Percentiles rank a stretch among this genome's conserved stretches.
Evolutionary conservation across 192 early-diverging fungal genomes (phyloP).

Genomic region (Coemansia sp.): DNA sequence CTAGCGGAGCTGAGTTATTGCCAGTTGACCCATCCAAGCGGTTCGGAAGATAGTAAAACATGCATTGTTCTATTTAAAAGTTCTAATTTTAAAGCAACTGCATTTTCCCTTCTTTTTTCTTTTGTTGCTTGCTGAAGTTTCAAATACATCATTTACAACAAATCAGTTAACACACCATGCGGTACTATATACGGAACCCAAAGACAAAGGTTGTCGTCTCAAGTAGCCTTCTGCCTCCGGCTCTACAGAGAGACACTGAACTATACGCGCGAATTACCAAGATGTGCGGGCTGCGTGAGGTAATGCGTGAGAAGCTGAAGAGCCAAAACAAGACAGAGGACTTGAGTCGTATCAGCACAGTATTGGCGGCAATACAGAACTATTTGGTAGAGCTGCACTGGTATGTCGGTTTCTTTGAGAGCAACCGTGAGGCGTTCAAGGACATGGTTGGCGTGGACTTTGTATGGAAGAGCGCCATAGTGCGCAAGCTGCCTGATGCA

Average conservation of each 20-base stretch:
- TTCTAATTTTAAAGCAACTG: too few species aligned
- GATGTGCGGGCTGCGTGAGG: conserved; percentile 44
- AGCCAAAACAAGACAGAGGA: conserved; percentile 44
- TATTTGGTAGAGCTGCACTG: conserved; percentile 49
- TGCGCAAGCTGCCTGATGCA: conserved; percentile 28
- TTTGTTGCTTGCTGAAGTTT: neutral
- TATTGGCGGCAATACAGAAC: conserved; percentile 28
- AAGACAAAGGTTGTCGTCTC: conserved; percentile 43
- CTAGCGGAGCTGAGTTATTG: conserved; percentile 17
- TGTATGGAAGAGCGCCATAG: conserved; percentile 52
- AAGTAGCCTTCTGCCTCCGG: conserved; percentile 27
- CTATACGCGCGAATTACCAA: conserved; percentile 36
- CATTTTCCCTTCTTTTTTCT: neutral
- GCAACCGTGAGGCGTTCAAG: conserved; percentile 30
- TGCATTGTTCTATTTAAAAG: too few species aligned
- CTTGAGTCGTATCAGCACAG: conserved; percentile 19
- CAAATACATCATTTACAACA: too few species aligned
- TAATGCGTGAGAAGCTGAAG: conserved; percentile 48
- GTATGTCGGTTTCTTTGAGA: conserved; percentile 39
- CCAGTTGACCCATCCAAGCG: conserved; percentile 34
- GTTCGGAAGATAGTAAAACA: conserved; percentile 13
- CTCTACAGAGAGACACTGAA: conserved; percentile 47
- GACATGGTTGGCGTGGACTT: conserved; percentile 38
- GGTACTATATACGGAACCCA: conserved; percentile 40
- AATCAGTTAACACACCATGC: conserved; percentile 11